Base-by-base conservation (phyloP, 805 yeast genomes). In the Candida orba region DNA sequence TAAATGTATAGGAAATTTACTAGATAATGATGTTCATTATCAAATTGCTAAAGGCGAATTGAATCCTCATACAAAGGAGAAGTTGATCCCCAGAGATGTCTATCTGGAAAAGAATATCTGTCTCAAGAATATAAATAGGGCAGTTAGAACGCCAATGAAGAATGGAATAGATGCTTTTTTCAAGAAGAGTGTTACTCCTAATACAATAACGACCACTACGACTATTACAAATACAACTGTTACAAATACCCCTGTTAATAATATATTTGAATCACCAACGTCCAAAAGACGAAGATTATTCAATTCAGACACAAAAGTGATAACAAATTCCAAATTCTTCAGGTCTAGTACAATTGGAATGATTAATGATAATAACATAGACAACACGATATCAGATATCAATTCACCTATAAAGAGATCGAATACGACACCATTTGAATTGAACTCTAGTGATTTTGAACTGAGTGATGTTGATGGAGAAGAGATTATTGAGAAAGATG, bases 31-130 rank as follows among this genome's bases (percentile, higher is more conserved):
- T 1, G 51, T 76, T 9, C 90, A 85, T 52, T 49, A 49, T 1
- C 62, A 64, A 35, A 70, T 89, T 18, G 85, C 95, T 9, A 50
- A 49, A 15, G 97, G 95, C 1, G 72, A 69, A 8, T 52, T 84
- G 9, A 77, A 82, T 58, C 96, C 97, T 1, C 68, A 74, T 4
- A 45, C 55, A 5, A 58, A 58, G 40, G 27, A 18, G 6, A 31
- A 35, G 10, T 41, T 58, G 20, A 4, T 38, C 0, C 29, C 58
- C n/a, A 50, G 60, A 37, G 62, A 58, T 40, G 37, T 36, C 40
- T 8, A 13, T 38, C 4, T 39, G 27, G 5, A 29, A 18, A 12
- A 27, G 7, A 9, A 7, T 46, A 38, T 8, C 35, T 33, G 8
- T 37, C 29, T 30, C 14, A 30, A 13, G 8, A 30, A 30, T 8